These are phyloP conservation scores for Aschersonia sp. DNA, from an alignment of 2,329 filamentous ascomycete genomes.

Conservation along the genomic window DNA sequence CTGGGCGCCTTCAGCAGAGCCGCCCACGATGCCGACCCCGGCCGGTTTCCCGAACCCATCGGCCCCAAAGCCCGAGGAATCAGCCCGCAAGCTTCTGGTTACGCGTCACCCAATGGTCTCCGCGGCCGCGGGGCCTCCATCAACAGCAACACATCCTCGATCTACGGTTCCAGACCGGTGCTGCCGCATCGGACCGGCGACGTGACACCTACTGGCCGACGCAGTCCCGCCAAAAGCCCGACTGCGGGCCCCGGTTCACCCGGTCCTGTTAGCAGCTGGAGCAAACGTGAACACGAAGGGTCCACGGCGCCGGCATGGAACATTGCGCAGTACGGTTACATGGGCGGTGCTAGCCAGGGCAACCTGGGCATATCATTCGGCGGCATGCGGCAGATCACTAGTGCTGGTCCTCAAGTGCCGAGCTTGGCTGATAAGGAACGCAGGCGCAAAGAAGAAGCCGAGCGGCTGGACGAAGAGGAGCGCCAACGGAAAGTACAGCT, in stretches of 20 bases:
- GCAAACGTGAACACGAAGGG: conserved; percentile 66
- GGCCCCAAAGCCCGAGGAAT: conserved; percentile 53
- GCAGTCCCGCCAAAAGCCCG: conserved; percentile 49
- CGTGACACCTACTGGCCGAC: conserved; percentile 33
- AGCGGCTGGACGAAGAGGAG: conserved; percentile 43
- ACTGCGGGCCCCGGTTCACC: conserved; percentile 32
- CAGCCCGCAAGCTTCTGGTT: conserved; percentile 53
- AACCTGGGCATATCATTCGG: conserved; percentile 92
- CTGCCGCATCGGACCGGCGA: conserved; percentile 39
- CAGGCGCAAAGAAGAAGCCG: conserved; percentile 41
- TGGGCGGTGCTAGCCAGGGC: conserved; percentile 92
- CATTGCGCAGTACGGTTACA: conserved; percentile 95
- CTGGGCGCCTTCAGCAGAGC: conserved; percentile 81
- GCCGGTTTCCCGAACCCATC: conserved; percentile 59
- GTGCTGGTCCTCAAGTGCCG: conserved; percentile 62
- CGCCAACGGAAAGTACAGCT: conserved; percentile 28
- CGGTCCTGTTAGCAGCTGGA: conserved; percentile 68
- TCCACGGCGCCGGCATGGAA: conserved; percentile 88
- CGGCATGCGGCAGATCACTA: conserved; percentile 82
- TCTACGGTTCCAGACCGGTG: conserved; percentile 23
- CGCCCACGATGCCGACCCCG: conserved; percentile 60
- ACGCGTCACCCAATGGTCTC: conserved; percentile 28
- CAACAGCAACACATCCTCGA: conserved; percentile 43
- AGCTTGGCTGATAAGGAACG: conserved; percentile 76
- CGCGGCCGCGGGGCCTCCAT: conserved; percentile 35